A percentile compares a stretch with the other conserved stretches of the same genome.
These are phyloP conservation scores for Talaromyces verruculosus DNA, from an alignment of 2,329 filamentous ascomycete genomes.

Conservation along the genomic window DNA sequence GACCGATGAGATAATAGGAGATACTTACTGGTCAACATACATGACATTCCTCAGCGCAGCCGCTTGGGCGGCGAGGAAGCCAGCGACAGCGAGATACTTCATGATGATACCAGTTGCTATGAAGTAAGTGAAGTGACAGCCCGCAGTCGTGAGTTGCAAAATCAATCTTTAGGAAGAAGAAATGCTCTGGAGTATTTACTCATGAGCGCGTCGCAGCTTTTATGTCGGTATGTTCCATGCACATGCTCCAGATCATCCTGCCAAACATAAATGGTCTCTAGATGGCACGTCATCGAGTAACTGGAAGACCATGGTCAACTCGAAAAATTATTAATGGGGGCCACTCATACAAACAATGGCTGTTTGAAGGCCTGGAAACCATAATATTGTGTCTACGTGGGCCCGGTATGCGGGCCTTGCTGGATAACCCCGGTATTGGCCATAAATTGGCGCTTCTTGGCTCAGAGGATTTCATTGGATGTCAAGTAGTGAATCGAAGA, in stretches of 20 bases:
- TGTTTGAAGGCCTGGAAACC: not conserved
- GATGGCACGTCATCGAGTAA: not conserved
- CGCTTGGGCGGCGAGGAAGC: slow-evolving; percentile 35
- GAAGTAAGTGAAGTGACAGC: not conserved
- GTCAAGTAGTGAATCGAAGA: not conserved
- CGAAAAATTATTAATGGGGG: no score
- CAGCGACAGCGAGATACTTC: slow-evolving; percentile 31
- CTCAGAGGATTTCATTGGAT: not conserved
- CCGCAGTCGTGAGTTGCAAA: no score
- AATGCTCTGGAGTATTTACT: not conserved
- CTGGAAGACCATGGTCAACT: not conserved
- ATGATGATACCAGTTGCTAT: slow-evolving; percentile 22
- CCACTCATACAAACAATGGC: not conserved
- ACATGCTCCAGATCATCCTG: not conserved
- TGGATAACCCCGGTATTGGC: not conserved
- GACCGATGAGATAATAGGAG: not conserved
- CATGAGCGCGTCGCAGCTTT: not conserved
- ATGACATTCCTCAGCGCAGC: slow-evolving; percentile 40
- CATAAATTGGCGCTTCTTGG: not conserved
- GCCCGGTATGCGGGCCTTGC: slow-evolving; percentile 8
- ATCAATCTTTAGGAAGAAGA: no score
- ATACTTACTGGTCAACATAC: slow-evolving; percentile 51
- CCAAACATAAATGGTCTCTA: not conserved
- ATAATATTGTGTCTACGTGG: not conserved
- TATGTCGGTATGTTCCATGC: slow-evolving; percentile 1